Base-by-base conservation (phyloP, 1,284 basidiomycete genomes). In the Sanghuangporus weigelae region DNA sequence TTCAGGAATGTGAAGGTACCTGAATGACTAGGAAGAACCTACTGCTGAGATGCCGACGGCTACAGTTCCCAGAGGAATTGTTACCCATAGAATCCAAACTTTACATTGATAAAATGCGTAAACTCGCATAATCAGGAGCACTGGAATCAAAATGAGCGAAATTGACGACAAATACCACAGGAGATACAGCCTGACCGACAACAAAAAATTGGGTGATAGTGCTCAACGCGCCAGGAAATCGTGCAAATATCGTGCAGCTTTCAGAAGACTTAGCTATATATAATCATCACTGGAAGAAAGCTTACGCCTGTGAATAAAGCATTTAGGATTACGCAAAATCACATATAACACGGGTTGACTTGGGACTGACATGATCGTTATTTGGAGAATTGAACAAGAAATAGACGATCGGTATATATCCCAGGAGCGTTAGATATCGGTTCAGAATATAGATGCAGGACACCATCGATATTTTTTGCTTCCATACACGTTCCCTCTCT, bases 351-450 rank as follows among this genome's bases (percentile, higher is more conserved):
- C 31, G 48, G 56, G 31, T 16, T 60, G 14, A 26, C 11, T 44
- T 42, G 48, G 56, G 31, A 62, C 60, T 21, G 26, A 65, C 63
- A 38, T 65, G 31, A 21, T 39, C 16, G 53, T 48, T 48, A 44
- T 58, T 39, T 5, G 63, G 63, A 39, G 63, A 36, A 40, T 65
- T 58, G 54, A 65, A 65, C n/a, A 65, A 39, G 57, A 65, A 65
- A 36, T 35, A 53, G 16, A 62, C 42, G 6, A 59, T 42, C 7
- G 63, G 60, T 31, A 62, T 56, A 50, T 65, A 65, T 53, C 60
- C 63, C 40, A 65, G 38, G 19, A 35, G 35, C 5, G 54, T 62
- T 36, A 65, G 55, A 40, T 65, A 65, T 49, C 63, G n/a, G 50
- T 65, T 65, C 6, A 62, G 23, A 36, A 62, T 4, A 31, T 62